Base-by-base conservation (phyloP, 2,329 filamentous ascomycete species). In the Colletotrichum sp. region DNA sequence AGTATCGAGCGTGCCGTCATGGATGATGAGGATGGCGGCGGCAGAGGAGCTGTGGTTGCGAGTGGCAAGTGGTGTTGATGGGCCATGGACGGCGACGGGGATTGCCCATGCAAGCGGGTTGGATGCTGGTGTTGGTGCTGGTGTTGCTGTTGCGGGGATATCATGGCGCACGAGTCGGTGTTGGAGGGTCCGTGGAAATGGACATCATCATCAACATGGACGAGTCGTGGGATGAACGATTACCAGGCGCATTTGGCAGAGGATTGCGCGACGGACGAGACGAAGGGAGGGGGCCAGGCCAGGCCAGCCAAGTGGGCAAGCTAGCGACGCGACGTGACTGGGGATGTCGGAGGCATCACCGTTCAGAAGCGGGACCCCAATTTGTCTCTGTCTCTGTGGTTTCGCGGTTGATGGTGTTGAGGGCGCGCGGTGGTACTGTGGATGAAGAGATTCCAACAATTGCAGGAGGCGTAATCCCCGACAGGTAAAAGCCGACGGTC, bases 1-100 rank as follows among this genome's bases (percentile, higher is more conserved):
- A 96, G 84, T 24, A 84, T 26, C n/a, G 55, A 30, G 34, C 66
- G 68, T 48, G 30, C 60, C 14, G 74, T 48, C 28, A 59, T 24
- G 8, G 32, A 60, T 4, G 65, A 59, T 8, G 43, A 32, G 13
- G 60, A 69, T 12, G 65, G 39, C 24, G 6, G 28, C 16, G 57
- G 32, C 30, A 26, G 43, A 68, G 30, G 36, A n/a, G 74, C 59
- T 18, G 64, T 10, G 28, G 57, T 43, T 75, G 72, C 26, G 61
- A 28, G 28, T 63, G 30, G 72, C 34, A 68, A 16, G 26, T 63
- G 59, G n/a, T 59, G 43, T n/a, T 36, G 66, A 26, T 57, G 64
- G 21, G 28, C 26, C 28, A 60, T 60, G 21, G 57, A 57, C 6
- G 74, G 55, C 26, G 55, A 67, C 74, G 36, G 61, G 71, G 74